A percentile compares a stretch with the other conserved stretches of the same genome.
Conservation (phyloP, 2,329 filamentous ascomycete genomes). For the Sporothrix pallida region DNA sequence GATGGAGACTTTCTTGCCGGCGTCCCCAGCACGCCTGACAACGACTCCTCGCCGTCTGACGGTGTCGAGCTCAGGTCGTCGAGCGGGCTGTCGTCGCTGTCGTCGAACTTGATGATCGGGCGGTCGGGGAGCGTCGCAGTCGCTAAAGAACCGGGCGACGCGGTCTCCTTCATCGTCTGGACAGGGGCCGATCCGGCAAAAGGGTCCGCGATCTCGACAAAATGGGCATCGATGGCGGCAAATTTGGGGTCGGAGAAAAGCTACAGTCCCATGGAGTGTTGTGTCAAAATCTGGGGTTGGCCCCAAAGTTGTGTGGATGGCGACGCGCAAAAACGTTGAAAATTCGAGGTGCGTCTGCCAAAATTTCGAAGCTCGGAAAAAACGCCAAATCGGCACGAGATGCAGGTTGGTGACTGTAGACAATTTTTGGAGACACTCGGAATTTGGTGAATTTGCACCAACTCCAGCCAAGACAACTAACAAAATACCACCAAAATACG, state of each 20-base stretch:
- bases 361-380: conserved; percentile 48
- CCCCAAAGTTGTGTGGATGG: conserved; percentile 56
- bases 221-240: conserved; percentile 62
- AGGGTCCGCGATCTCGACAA: conserved; percentile 60
- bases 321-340: conserved; percentile 52
- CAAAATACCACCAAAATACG: neutral
- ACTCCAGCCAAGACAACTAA: neutral
- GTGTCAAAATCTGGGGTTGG: conserved; percentile 60
- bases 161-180: conserved; percentile 65
- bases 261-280: conserved; percentile 53
- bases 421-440: too few species aligned
- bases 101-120: conserved; percentile 37
- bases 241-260: conserved; percentile 63
- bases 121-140: conserved; percentile 47
- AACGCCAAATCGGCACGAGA: conserved; percentile 40
- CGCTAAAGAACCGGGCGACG: conserved; percentile 55
- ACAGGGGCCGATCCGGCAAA: conserved; percentile 49
- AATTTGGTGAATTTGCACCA: neutral
- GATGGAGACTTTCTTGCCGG: neutral
- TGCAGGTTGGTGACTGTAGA: conserved; percentile 11
- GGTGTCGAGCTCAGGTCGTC: conserved; percentile 30
- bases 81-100: conserved; percentile 27
- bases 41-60: conserved; percentile 28
- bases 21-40: conserved; percentile 31
- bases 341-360: conserved; percentile 57